phyloP scores from a whole-genome alignment of 1,284 basidiomycete genomes.

The Abortiporus biennis region DNA sequence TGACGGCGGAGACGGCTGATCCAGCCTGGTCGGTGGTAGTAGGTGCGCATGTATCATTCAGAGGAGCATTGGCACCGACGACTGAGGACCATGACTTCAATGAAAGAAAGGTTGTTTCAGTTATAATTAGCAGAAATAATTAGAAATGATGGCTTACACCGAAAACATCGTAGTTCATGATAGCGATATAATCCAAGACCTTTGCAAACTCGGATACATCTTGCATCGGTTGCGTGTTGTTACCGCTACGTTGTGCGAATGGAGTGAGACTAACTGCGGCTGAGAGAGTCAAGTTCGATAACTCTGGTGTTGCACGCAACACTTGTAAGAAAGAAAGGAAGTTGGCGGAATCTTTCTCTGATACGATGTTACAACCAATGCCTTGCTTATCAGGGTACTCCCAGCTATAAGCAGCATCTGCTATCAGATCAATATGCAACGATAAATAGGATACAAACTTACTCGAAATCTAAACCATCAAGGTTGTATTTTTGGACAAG shows the following conservation, averaged over 20 bases:
- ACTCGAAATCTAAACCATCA: constrained; percentile 87
- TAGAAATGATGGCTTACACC: constrained; percentile 25
- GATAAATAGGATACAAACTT: constrained; percentile 20
- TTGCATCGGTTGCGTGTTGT: constrained; percentile 42
- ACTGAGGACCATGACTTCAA: constrained; percentile 30
- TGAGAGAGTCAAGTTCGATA: constrained; percentile 40
- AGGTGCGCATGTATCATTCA: constrained; percentile 53
- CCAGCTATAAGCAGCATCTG: constrained; percentile 51
- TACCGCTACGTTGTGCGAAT: constrained; percentile 47
- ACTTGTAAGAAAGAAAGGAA: constrained; percentile 48
- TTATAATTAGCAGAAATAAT: not conserved
- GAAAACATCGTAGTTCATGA: constrained; percentile 76
- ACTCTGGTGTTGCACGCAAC: constrained; percentile 31
- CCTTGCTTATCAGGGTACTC: constrained; percentile 72
- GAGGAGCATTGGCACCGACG: constrained; percentile 66
- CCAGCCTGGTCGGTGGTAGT: constrained; percentile 45
- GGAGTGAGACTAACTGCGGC: constrained; percentile 52
- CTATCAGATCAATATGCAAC: not conserved
- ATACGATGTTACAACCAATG: constrained; percentile 61
- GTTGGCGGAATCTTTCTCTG: constrained; percentile 56
- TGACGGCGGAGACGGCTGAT: constrained; percentile 58
- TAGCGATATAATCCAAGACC: constrained; percentile 58
- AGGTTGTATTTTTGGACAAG: constrained; percentile 63
- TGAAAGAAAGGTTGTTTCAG: not conserved
- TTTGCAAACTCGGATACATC: constrained; percentile 55